Percentiles rank a stretch among this genome's conserved stretches.
Conservation (phyloP, 495 filamentous ascomycete genomes). For the Aspergillus indologenus region DNA sequence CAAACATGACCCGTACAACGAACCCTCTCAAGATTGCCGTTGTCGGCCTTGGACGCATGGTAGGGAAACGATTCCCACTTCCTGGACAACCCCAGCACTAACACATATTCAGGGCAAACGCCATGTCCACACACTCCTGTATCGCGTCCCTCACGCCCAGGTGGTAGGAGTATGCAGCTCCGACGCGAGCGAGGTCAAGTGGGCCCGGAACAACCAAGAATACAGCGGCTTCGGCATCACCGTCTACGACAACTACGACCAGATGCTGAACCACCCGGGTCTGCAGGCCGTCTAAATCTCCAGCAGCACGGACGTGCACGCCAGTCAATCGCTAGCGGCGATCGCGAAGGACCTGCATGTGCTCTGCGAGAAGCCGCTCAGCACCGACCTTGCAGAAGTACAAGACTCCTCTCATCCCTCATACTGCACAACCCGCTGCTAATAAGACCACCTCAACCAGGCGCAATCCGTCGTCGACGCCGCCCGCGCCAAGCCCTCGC, state of each 20-base stretch:
- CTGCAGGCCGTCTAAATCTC: constrained; percentile 48
- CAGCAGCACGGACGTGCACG: constrained; percentile 41
- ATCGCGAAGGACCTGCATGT: constrained; percentile 39
- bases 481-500: constrained; percentile 17
- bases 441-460: neutral
- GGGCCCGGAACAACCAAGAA: constrained; percentile 38
- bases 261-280: constrained; percentile 48
- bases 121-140: constrained; percentile 45
- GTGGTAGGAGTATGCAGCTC: constrained; percentile 47
- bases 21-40: constrained; percentile 33
- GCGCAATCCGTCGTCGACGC: constrained; percentile 7
- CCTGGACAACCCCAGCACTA: too few relatives aligned
- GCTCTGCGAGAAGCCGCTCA: constrained; percentile 53
- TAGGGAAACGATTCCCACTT: too few relatives aligned
- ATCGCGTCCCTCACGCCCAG: constrained; percentile 44
- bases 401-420: constrained; percentile 6
- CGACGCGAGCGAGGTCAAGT: constrained; percentile 38
- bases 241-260: constrained; percentile 43
- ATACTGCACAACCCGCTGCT: neutral
- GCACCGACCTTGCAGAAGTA: constrained; percentile 44
- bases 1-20: too few relatives aligned
- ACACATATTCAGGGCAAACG: constrained; percentile 30
- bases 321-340: constrained; percentile 10
- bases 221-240: constrained; percentile 25
- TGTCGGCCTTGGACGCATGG: constrained; percentile 51